phyloP scores from a whole-genome alignment of 176 grass and related monocot genomes.

The Oryza glaberrima region DNA sequence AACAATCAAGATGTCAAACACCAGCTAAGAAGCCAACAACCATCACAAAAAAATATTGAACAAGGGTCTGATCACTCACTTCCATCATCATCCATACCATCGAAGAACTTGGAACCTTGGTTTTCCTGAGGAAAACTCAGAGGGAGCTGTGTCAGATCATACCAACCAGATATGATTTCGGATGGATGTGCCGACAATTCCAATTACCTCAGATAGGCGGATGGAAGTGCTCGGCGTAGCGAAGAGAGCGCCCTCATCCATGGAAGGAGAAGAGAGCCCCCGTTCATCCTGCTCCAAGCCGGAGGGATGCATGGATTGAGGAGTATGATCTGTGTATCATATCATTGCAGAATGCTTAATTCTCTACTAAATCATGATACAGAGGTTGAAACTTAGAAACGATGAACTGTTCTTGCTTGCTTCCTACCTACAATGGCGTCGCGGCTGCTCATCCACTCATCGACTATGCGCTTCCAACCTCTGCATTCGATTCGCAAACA shows the following conservation, averaged over 20 bases:
- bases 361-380: neutral
- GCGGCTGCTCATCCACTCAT: slow-evolving; percentile 63
- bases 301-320: slow-evolving; percentile 60
- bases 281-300: slow-evolving; percentile 58
- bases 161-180: neutral
- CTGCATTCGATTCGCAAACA: slow-evolving; percentile 46
- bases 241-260: slow-evolving; percentile 58
- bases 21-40: neutral
- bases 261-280: slow-evolving; percentile 47
- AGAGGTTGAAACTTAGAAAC: neutral
- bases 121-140: slow-evolving; percentile 40
- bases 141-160: slow-evolving; percentile 50
- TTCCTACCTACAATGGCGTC: slow-evolving; percentile 64
- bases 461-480: slow-evolving; percentile 75
- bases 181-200: neutral
- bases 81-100: slow-evolving; percentile 67
- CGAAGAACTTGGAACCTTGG: slow-evolving; percentile 57
- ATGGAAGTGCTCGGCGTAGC: slow-evolving; percentile 64
- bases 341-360: slow-evolving; percentile 12
- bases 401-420: slow-evolving; percentile 3
- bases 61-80: slow-evolving; percentile 54
- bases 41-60: neutral
- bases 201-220: slow-evolving; percentile 65
- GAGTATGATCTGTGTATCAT: slow-evolving; percentile 58
- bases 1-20: slow-evolving; percentile 30